phyloP scores from a whole-genome alignment of 441 rosid genomes.

The Pelargonium myrrhifolium region DNA sequence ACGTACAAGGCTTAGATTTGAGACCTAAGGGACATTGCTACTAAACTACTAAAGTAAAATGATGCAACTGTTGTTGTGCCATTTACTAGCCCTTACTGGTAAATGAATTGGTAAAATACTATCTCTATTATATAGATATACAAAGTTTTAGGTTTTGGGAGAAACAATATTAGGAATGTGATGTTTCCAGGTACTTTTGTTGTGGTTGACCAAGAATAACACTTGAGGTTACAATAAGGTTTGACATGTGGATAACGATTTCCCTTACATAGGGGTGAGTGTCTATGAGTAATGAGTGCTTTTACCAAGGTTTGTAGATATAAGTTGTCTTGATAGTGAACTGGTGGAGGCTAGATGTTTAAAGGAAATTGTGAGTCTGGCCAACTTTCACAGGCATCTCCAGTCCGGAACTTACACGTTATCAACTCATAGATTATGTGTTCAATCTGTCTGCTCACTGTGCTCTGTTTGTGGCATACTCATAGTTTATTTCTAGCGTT shows the following conservation, averaged over 20 bases:
- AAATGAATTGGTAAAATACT: not conserved
- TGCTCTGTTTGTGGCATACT: no score
- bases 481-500: no score
- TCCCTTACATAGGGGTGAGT: not conserved
- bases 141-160: not conserved
- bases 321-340: not conserved
- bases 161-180: conserved; percentile 3
- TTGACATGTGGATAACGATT: no score
- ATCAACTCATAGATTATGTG: no score
- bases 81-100: not conserved
- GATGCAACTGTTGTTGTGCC: not conserved
- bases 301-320: not conserved
- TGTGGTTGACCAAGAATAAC: not conserved
- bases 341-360: not conserved
- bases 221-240: not conserved
- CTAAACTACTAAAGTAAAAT: not conserved
- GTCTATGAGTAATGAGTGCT: not conserved
- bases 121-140: no score
- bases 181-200: not conserved
- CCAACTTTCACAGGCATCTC: no score
- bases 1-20: not conserved
- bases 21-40: not conserved
- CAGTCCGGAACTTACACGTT: no score
- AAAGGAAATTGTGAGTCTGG: no score
- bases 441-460: no score